phyloP scores from a whole-genome alignment of 305 asterid species.

The Fraxinus sp. region DNA sequence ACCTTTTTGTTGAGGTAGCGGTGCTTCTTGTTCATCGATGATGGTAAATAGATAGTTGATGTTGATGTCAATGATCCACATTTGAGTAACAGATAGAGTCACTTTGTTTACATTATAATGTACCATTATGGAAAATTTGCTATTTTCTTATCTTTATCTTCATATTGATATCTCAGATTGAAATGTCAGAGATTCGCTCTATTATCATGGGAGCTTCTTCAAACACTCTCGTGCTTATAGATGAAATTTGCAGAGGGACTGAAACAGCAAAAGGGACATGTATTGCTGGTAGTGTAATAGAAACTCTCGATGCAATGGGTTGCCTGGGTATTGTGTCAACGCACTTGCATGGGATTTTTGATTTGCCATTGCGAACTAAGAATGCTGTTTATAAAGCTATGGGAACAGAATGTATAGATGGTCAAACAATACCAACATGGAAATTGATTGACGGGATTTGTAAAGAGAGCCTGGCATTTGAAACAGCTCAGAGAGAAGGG shows the following conservation, averaged over 20 bases:
- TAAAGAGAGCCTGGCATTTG: slow-evolving; percentile 91
- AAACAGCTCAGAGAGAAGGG: slow-evolving; percentile 93
- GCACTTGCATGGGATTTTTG: slow-evolving; percentile 92
- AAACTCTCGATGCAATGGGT: slow-evolving; percentile 63
- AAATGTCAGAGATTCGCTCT: slow-evolving; percentile 95
- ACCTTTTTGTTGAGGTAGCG: neutral
- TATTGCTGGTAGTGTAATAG: slow-evolving; percentile 93
- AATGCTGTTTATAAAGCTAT: slow-evolving; percentile 70
- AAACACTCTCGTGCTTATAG: slow-evolving; percentile 85
- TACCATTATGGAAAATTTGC: neutral
- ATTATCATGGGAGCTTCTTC: slow-evolving; percentile 72
- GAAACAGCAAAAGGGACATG: slow-evolving; percentile 98
- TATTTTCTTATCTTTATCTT: slow-evolving; percentile 3
- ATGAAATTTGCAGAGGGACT: slow-evolving; percentile 98
- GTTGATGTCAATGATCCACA: neutral
- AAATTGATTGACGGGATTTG: slow-evolving; percentile 72
- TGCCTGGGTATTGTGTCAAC: slow-evolving; percentile 91
- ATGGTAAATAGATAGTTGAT: neutral
- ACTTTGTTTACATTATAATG: neutral
- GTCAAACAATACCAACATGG: slow-evolving; percentile 79
- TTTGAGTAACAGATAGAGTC: neutral
- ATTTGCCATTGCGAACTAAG: slow-evolving; percentile 59
- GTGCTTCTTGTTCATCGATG: neutral
- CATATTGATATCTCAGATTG: slow-evolving; percentile 54
- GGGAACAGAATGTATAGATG: slow-evolving; percentile 64